Conservation (phyloP, 768 basidiomycete species). For the Leccinum fibrillosum region DNA sequence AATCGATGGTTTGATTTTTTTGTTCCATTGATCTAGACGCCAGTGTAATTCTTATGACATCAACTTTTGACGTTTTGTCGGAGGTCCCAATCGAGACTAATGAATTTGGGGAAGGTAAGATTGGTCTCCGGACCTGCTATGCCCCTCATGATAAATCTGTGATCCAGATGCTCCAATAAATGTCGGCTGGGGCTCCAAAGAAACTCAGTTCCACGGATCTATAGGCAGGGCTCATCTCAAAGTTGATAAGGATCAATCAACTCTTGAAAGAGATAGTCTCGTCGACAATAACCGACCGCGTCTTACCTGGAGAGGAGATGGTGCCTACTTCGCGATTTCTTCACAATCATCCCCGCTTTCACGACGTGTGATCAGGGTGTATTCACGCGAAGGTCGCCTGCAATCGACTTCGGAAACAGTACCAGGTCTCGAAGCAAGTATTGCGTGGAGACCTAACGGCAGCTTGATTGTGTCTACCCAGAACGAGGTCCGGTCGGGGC, state of each 20-base stretch:
- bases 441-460: conserved; percentile 88
- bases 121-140: neutral
- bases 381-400: conserved; percentile 51
- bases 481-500: conserved; percentile 69
- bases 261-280: conserved; percentile 50
- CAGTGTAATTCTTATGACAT: conserved; percentile 85
- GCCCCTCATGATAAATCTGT: conserved; percentile 8
- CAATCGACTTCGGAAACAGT: conserved; percentile 85
- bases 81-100: conserved; percentile 68
- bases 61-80: conserved; percentile 82
- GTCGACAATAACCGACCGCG: conserved; percentile 71
- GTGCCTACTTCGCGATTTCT: conserved; percentile 82
- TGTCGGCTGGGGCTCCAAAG: conserved; percentile 96
- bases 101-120: conserved; percentile 84
- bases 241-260: conserved; percentile 51
- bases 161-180: conserved; percentile 80
- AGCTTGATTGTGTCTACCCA: conserved; percentile 81
- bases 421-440: conserved; percentile 72
- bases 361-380: conserved; percentile 28
- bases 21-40: conserved; percentile 49
- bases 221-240: conserved; percentile 65
- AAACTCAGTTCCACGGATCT: conserved; percentile 97
- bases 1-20: neutral
- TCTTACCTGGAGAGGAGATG: conserved; percentile 94
- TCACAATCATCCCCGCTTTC: conserved; percentile 48